Evolutionary conservation across 306 rosid genomes (phyloP).

Genomic region (Prunus armeniaca): DNA sequence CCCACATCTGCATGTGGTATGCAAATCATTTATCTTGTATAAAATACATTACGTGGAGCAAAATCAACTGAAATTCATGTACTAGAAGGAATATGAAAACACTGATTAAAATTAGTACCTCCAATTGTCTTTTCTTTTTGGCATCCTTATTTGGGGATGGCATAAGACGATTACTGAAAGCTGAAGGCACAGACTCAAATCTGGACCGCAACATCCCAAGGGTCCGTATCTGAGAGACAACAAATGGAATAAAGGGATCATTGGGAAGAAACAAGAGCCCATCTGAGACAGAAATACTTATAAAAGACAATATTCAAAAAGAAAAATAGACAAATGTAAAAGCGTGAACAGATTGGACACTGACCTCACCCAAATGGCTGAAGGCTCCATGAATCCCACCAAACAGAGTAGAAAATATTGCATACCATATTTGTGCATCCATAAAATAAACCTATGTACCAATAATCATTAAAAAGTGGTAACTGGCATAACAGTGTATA

Average conservation of each 20-base stretch:
- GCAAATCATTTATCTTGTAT: background rate
- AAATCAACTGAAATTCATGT: conserved; percentile 25
- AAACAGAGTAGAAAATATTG: conserved; percentile 83
- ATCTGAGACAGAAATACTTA: background rate
- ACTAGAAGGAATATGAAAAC: conserved; percentile 12
- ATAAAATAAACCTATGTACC: conserved; percentile 79
- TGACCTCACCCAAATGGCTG: conserved; percentile 99
- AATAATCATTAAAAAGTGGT: conserved; percentile 23
- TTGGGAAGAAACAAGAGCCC: conserved; percentile 18
- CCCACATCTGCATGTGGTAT: background rate
- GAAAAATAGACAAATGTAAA: background rate
- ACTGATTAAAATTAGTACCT: conserved; percentile 15
- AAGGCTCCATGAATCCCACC: conserved; percentile 96
- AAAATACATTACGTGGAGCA: conserved; percentile 10
- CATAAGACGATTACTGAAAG: conserved; percentile 67
- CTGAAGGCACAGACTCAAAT: conserved; percentile 71
- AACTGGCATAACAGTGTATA: conserved; percentile 10
- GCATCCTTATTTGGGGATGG: conserved; percentile 38
- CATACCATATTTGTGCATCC: conserved; percentile 99
- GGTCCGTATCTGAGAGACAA: conserved; percentile 79
- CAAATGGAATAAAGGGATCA: conserved; percentile 26
- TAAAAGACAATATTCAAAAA: background rate
- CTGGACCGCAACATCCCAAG: conserved; percentile 97
- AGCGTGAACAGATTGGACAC: conserved; percentile 26
- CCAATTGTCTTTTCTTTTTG: conserved; percentile 31